Evolutionary conservation across 495 filamentous ascomycete genomes (phyloP), one percentile per base, ranked within the genome.

Genomic region (Physcia stellaris): DNA sequence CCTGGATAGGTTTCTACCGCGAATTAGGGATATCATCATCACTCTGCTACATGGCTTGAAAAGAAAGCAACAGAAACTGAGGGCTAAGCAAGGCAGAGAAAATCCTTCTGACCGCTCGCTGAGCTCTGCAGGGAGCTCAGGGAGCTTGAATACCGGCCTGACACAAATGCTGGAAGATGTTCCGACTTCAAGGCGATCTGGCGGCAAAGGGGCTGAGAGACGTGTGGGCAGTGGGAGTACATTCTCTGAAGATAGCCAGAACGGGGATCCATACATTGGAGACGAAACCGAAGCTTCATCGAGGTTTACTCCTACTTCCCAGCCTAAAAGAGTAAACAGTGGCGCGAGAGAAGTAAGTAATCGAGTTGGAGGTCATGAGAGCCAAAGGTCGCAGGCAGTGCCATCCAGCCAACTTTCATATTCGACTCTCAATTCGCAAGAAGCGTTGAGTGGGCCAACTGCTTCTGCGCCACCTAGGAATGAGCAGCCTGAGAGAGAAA

Each of bases 1-100:
- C 51, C 67, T 98, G 34, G 90, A 98, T 50, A 76, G 76, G 46
- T 96, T 86, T 56, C 67, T 98, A 21, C 90, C 90, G 0, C 77
- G 77, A 19, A 96, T 96, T 46, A 76, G 90, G 44, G 90, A 98
- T 56, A 98, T 98, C 43, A 98, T 98, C 52, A 95, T 98, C 51
- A 93, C 88, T 50, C 71, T 98, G 9, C 73, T 98, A 7, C 87
- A 96, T 56, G 90, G 90, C 2, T 59, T 98, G 24, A 98, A 98
- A 61, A 75, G 86, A 56, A 98, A 98, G 59, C 90, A 98, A 49
- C 84, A 87, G 41, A 83, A 80, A 45, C 56, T 98, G 48, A 73
- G 90, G 22, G 85, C 88, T 47, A 83, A 79, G 35, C 79, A 82
- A 44, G 68, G 74, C 27, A 71, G 75, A 46, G 85, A 92, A 18